phyloP scores from a whole-genome alignment of 1,284 basidiomycete genomes.

The Peniophora sp. region DNA sequence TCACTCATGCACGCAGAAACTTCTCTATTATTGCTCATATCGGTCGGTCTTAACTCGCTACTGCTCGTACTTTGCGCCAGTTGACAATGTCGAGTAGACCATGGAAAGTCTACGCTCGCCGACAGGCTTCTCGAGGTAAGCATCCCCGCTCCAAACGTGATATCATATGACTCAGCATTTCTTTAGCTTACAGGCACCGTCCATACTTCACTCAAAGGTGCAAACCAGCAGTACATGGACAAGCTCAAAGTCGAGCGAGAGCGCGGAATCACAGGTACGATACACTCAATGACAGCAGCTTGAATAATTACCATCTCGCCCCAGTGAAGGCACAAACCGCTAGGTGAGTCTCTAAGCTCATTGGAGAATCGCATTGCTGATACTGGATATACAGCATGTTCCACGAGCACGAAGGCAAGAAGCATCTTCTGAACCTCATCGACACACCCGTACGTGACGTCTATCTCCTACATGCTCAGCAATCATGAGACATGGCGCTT shows the following conservation, averaged over 20 bases:
- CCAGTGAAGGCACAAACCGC: slow-evolving; percentile 88
- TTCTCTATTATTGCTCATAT: slow-evolving; percentile 95
- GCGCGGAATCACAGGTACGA: slow-evolving; percentile 82
- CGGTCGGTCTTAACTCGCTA: slow-evolving; percentile 31
- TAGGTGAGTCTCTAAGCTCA: slow-evolving; percentile 37
- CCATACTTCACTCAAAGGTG: slow-evolving; percentile 50
- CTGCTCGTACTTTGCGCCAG: background rate
- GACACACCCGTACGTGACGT: slow-evolving; percentile 74
- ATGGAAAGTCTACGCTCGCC: slow-evolving; percentile 90
- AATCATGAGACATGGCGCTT: background rate
- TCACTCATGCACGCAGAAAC: slow-evolving; percentile 60
- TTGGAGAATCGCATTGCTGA: background rate
- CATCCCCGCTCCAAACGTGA: background rate
- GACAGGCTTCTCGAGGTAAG: slow-evolving; percentile 74
- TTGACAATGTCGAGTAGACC: slow-evolving; percentile 38
- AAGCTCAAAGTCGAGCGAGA: slow-evolving; percentile 96
- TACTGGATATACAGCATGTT: slow-evolving; percentile 62
- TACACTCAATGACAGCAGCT: background rate
- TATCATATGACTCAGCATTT: slow-evolving; percentile 8
- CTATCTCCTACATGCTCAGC: background rate
- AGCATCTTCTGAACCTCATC: slow-evolving; percentile 88
- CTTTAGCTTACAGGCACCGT: slow-evolving; percentile 83
- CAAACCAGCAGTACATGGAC: slow-evolving; percentile 87
- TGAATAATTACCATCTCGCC: background rate
- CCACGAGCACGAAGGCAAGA: slow-evolving; percentile 42